Evolutionary conservation across 768 basidiomycete genomes (phyloP).

Genomic region (Paxillus involutus): DNA sequence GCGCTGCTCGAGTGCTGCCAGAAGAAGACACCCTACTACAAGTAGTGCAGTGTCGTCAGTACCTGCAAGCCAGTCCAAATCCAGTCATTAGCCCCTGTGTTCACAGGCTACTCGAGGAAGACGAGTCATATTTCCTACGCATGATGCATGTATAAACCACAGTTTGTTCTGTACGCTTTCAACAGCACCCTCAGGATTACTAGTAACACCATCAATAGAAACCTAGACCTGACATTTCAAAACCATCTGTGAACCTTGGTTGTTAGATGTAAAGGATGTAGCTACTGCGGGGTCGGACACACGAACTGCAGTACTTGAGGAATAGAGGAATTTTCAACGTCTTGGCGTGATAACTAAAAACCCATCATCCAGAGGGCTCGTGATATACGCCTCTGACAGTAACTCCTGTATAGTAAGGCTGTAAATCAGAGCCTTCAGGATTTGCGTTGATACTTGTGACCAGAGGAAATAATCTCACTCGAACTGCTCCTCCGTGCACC

Average conservation of each 20-base stretch:
- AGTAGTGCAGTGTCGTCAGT: background rate
- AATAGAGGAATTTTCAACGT: slow-evolving; percentile 2
- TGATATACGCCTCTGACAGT: slow-evolving; percentile 28
- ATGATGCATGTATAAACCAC: too few species aligned
- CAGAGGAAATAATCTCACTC: slow-evolving; percentile 12
- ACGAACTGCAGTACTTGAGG: background rate
- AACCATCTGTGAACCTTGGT: too few species aligned
- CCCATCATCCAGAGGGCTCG: slow-evolving; percentile 30
- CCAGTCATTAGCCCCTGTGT: background rate
- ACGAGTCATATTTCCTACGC: too few species aligned
- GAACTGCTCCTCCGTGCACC: slow-evolving; percentile 21
- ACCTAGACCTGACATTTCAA: too few species aligned
- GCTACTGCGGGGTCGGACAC: too few species aligned
- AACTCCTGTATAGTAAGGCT: slow-evolving; percentile 22
- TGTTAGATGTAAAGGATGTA: too few species aligned
- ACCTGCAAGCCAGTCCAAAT: background rate
- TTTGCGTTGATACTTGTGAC: background rate
- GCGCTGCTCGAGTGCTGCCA: background rate
- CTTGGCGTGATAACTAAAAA: slow-evolving; percentile 30
- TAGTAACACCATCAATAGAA: background rate
- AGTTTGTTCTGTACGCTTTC: background rate
- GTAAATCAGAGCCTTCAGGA: background rate
- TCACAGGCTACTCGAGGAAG: too few species aligned
- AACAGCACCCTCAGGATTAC: background rate
- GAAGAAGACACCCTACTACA: too few species aligned